A percentile compares a stretch with the other conserved stretches of the same genome.
Evolutionary conservation across 2,329 filamentous ascomycete genomes (phyloP).

Genomic region (Penicillium freii): DNA sequence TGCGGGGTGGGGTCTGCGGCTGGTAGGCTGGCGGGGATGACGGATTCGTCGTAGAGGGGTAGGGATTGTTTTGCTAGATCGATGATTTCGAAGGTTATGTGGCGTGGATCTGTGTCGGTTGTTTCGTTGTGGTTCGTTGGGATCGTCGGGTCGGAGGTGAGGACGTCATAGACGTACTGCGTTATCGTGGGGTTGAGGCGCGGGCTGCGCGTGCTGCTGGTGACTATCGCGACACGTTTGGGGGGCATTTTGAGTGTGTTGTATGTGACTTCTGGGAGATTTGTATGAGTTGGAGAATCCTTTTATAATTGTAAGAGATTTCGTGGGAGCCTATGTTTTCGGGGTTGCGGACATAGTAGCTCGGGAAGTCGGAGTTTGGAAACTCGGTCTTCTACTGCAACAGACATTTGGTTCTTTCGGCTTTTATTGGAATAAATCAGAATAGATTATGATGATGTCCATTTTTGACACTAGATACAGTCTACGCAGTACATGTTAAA

Average conservation of each 20-base stretch:
- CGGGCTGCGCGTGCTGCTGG: conserved; percentile 36
- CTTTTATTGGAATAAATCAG: background rate
- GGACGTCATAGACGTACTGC: conserved; percentile 31
- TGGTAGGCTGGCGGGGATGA: conserved; percentile 38
- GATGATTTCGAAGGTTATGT: conserved; percentile 29
- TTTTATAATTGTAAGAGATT: background rate
- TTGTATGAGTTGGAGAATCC: background rate
- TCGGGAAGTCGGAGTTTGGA: background rate
- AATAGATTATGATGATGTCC: background rate
- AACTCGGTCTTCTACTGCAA: background rate
- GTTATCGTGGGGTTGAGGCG: conserved; percentile 39
- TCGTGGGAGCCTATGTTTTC: background rate
- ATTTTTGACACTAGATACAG: background rate
- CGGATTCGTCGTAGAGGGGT: conserved; percentile 41
- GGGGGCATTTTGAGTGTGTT: conserved; percentile 15
- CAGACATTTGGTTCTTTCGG: background rate
- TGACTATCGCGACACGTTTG: conserved; percentile 36
- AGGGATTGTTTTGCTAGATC: conserved; percentile 35
- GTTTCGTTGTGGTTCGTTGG: conserved; percentile 13
- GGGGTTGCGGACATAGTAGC: background rate
- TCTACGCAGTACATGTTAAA: background rate
- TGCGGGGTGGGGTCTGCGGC: conserved; percentile 25
- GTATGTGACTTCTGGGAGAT: background rate
- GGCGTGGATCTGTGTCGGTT: conserved; percentile 19
- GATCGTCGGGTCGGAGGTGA: conserved; percentile 17